Evolutionary conservation across 2,329 filamentous ascomycete genomes (phyloP), one percentile per base, ranked within the genome.

Genomic region (Neofusicoccum laricinum): DNA sequence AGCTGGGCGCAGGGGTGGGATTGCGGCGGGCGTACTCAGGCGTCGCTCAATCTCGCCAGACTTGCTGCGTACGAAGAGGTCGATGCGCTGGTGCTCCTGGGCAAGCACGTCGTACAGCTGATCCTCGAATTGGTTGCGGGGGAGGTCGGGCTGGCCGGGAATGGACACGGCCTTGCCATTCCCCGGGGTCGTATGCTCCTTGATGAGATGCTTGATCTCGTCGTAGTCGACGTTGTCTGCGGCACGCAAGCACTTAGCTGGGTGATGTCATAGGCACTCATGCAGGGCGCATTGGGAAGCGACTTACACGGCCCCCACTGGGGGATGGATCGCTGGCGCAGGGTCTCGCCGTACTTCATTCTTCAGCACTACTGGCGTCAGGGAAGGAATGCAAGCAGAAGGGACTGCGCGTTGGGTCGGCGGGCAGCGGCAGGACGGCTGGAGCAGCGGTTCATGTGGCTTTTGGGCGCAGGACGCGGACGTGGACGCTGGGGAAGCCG

Each of bases 221-320:
- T 94, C 92, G 82, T 96, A 96, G 76, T 95, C 92, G 77, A 96
- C 87, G 77, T 96, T 95, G 75, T 93, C 89, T 92, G 75, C 19
- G 50, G n/a, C 43, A 30, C 7, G 15, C 41, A 32, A 40, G 57
- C 25, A 46, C 48, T 59, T 38, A 62, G 61, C 66, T 72, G 25
- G 17, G 57, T 73, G 70, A 64, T 61, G 64, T 46, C 58, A 64
- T 41, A 45, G 65, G 34, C 30, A 14, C 11, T 25, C 7, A 17
- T 25, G 45, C 45, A 49, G 12, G 21, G 14, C 15, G 25, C 46
- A 19, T 3, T 19, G 6, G 25, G 19, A 38, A 40, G 48, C 25
- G 49, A 76, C 80, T 72, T 81, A 91, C 89, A 89, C 68, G 91
- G 84, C 71, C 86, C 90, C 91, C 91, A 95, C 85, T 90, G 87